Conservation (phyloP, 164 flowering plant genomes). For the Chimonanthus salicifolius region DNA sequence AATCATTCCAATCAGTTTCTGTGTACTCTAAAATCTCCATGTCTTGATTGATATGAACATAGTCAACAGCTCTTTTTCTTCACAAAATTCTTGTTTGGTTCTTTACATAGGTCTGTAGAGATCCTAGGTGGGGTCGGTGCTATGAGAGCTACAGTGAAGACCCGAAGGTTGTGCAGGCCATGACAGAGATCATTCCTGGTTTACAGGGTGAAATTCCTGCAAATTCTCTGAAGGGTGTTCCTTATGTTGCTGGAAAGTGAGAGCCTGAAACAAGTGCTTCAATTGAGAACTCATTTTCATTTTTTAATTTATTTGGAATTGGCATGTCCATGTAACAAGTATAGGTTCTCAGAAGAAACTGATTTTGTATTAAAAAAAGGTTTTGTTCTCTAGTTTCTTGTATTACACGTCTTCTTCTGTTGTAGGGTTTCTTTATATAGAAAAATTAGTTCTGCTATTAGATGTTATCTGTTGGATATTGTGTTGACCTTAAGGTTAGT, state of each 20-base stretch:
- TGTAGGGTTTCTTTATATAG: neutral
- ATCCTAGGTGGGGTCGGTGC: constrained; percentile 67
- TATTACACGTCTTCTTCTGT: no score
- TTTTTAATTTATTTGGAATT: no score
- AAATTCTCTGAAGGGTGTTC: constrained; percentile 27
- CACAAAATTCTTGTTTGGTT: neutral
- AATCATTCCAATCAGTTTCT: neutral
- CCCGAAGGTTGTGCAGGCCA: constrained; percentile 34
- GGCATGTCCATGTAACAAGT: no score
- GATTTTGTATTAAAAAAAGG: no score
- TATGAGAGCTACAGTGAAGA: constrained; percentile 62
- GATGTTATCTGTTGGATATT: neutral
- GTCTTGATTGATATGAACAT: neutral
- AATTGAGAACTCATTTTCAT: neutral
- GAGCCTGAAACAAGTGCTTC: constrained; percentile 6
- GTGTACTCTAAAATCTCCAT: neutral
- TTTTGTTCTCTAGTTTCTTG: no score
- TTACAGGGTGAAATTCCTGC: constrained; percentile 47
- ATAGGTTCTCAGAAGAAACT: no score
- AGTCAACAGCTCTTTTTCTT: neutral
- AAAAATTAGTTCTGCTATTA: neutral
- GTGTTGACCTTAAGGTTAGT: neutral
- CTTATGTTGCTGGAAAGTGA: constrained; percentile 49
- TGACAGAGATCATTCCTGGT: constrained; percentile 52
- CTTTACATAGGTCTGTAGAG: constrained; percentile 46